These are phyloP conservation scores for Penicillium sp. DNA, from an alignment of 2,329 filamentous ascomycete genomes.

Conservation along the genomic window DNA sequence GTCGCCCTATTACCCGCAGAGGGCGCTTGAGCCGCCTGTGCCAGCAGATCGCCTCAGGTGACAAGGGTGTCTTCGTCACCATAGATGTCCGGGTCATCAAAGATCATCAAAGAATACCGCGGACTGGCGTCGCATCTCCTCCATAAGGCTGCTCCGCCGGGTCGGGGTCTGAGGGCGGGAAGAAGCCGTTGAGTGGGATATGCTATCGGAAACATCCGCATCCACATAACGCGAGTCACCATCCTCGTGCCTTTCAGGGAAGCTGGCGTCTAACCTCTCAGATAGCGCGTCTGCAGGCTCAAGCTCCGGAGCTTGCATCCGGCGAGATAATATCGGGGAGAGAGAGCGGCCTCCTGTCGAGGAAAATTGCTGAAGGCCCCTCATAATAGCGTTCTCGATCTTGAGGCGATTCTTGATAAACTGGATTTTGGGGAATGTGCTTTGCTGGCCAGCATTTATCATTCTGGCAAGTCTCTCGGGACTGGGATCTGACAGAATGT, in stretches of 20 bases:
- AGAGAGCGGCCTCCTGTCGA: constrained; percentile 34
- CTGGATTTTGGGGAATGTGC: constrained; percentile 86
- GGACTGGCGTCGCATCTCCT: constrained; percentile 54
- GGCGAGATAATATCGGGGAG: constrained; percentile 39
- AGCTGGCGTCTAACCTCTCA: constrained; percentile 37
- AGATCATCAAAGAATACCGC: constrained; percentile 57
- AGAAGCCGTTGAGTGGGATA: constrained; percentile 31
- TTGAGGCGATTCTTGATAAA: constrained; percentile 88
- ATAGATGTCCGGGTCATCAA: constrained; percentile 49
- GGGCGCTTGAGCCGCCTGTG: constrained; percentile 25
- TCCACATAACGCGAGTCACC: constrained; percentile 33
- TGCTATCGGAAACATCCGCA: constrained; percentile 30
- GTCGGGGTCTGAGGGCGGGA: constrained; percentile 34
- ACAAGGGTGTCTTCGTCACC: constrained; percentile 34
- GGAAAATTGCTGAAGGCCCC: constrained; percentile 55
- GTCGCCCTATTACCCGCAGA: not conserved
- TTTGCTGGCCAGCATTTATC: constrained; percentile 89
- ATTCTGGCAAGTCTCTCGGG: constrained; percentile 78
- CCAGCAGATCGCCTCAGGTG: constrained; percentile 25
- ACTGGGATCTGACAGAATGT: constrained; percentile 85
- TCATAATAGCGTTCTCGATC: constrained; percentile 72
- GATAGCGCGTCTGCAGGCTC: constrained; percentile 29
- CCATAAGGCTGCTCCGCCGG: constrained; percentile 43
- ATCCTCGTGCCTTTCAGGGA: constrained; percentile 36
- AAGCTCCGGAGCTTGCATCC: constrained; percentile 28